Base-by-base conservation (phyloP, 2,329 filamentous ascomycete species). In the Colletotrichum tamarilloi region DNA sequence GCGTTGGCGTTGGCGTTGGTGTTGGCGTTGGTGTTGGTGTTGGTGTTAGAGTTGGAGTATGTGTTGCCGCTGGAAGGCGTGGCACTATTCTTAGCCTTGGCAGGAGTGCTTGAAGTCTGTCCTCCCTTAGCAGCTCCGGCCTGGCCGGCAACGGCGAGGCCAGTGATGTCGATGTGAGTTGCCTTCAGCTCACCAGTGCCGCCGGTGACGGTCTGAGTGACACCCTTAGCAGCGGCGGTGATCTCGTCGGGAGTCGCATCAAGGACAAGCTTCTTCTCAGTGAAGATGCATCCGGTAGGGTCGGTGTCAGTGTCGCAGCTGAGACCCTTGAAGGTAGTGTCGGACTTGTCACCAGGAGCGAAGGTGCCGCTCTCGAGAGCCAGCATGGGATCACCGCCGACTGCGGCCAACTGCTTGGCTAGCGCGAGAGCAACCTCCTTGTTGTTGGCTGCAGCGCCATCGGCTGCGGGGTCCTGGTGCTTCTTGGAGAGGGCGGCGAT, bases 171-270 rank as follows among this genome's bases (percentile, higher is more conserved):
- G 32, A 77, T 77, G 52, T 76, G 78, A 49, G 76, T 78, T 6
- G 76, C 77, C 55, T 73, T 74, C 71, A 82, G 81, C 38, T 76
- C 77, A 8, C 79, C 80, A 9, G 79, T 82, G 4, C 80, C 80
- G 2, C 80, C 80, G 1, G 79, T 80, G 62, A 82, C 79, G 5
- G 80, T 81, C 28, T 78, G 77, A 2, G 58, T 65, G 62, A 75
- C 55, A 4, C 65, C 74, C 1, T 67, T 11, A 16, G 88, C 86
- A n/a, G 88, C 88, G 22, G 84, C 83, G 26, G 82, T 77, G 77
- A 91, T 89, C 81, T 91, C 89, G 4, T 82, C 87, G 62, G 84
- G 84, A 22, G 84, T 85, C 22, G 87, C 87, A 57, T 90, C 89
- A 49, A 88, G 82, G 16, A 90, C 87, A 49, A 90, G 83, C 28